Evolutionary conservation across 768 basidiomycete genomes (phyloP), one percentile per base, ranked within the genome.

Genomic region (Agrocybe pediades): DNA sequence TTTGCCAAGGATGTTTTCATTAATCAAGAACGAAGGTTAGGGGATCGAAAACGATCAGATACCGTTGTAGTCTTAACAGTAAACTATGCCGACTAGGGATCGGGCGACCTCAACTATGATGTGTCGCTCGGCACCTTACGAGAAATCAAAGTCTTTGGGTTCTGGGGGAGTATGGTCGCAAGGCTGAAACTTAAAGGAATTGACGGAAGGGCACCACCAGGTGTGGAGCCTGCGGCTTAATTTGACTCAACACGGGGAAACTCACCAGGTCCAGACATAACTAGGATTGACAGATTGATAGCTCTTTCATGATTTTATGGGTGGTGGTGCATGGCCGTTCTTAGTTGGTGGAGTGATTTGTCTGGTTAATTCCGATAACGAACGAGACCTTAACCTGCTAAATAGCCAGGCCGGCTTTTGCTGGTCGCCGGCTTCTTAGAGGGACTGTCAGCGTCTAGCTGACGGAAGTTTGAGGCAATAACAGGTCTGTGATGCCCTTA

Each of bases 321-420:
- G 85, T 87, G 86, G 85, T 87, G 85, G 86, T 88, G 85, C 85
- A 88, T 88, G 86, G 86, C 86, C 84, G 81, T 88, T 88, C 85
- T 87, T 88, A 87, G 86, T 88, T 88, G 81, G 83, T 76, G 87
- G 87, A 90, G 88, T 89, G 89, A 90, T 90, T 90, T 90, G 89
- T 91, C 89, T 90, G 89, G 88, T 90, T 90, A 90, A 90, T 90
- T 90, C 86, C 83, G 87, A 90, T 90, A 89, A 89, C 83, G 84
- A 90, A 88, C 82, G 87, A 90, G 87, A 90, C 88, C 86, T 88
- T 87, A 85, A 86, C 86, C 85, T 88, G 87, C 88, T 89, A 87
- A 90, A 88, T 90, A 90, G 87, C 79, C 86, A 77, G 83, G 81
- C 79, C 72, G 81, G 78, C 84, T 83, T 82, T 78, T 60, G 86